Conservation (phyloP, 2,329 filamentous ascomycete species). For the Phaeomoniella chlamydospora region DNA sequence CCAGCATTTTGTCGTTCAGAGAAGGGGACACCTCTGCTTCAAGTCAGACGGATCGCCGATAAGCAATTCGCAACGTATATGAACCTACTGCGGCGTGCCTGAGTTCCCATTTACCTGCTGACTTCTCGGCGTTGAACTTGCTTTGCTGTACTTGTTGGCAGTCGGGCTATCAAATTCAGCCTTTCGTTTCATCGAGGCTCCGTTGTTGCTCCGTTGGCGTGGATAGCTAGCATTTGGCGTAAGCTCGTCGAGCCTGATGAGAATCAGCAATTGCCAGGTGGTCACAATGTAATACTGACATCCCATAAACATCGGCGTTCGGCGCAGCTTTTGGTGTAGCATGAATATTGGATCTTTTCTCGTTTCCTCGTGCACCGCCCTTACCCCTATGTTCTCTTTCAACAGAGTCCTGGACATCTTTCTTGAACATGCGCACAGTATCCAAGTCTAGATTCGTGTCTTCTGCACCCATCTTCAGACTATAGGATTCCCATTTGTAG, state of each 20-base stretch:
- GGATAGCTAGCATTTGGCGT: constrained; percentile 45
- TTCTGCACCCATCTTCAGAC: constrained; percentile 80
- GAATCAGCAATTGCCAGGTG: constrained; percentile 4
- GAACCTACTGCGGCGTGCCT: not conserved
- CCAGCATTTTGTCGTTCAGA: constrained; percentile 64
- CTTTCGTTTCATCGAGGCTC: constrained; percentile 38
- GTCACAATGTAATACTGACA: constrained; percentile 33
- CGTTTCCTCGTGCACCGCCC: constrained; percentile 41
- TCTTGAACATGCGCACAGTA: constrained; percentile 65
- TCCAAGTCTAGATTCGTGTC: constrained; percentile 58
- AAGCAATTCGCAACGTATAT: not conserved
- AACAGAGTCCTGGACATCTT: constrained; percentile 68
- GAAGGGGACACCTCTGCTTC: constrained; percentile 47
- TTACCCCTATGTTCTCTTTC: constrained; percentile 63
- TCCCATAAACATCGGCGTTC: constrained; percentile 64
- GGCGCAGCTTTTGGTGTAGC: constrained; percentile 44
- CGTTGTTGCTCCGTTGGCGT: constrained; percentile 18
- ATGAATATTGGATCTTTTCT: constrained; percentile 43
- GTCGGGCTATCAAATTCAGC: constrained; percentile 32
- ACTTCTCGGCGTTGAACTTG: not conserved
- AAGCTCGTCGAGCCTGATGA: constrained; percentile 47
- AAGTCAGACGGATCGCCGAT: not conserved
- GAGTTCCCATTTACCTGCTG: not conserved
- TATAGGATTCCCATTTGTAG: constrained; percentile 98
- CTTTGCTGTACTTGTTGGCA: constrained; percentile 22